Base-by-base conservation (phyloP, 192 early-diverging fungal species). In the Gaertneriomyces sp. region DNA sequence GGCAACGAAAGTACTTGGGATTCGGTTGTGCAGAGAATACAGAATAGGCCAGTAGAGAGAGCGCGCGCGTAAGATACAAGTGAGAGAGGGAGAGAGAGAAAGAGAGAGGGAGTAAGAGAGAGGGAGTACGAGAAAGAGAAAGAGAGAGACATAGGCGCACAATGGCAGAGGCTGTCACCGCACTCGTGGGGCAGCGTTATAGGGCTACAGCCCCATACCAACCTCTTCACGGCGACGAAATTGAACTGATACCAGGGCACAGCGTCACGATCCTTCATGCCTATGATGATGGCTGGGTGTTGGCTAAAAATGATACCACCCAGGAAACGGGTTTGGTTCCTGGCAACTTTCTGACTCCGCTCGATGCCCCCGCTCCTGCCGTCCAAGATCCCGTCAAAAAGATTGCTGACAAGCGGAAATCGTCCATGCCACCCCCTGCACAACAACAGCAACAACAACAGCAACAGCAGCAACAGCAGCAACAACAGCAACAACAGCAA, bases 281-380 rank as follows among this genome's bases (percentile, higher is more conserved):
- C 19, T 56, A 56, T 9, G 54, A 56, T 39, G 54, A 56, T 56
- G 76, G 73, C 8, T 77, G 76, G 76, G 64, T 63, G 17, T 38
- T 69, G 4, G 73, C 69, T 8, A 46, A 63, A 5, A 77, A 77
- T 51, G 52, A 74, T 17, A 59, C 42, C 8, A 77, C 73, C 11
- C 43, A 65, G 16, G 69, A 19, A 20, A 62, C 16, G 2, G 76
- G 76, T 33, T 58, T 77, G 43, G 33, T 77, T 0, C 76, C 76
- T 10, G 39, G 39, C 49, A 77, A 77, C 69, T 77, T 77, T 61
- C 52, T 76, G n/a, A 58, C 55, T 45, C 59, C 60, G 7, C 14
- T 69, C 9, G 67, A 68, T 49, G 67, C 67, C 0, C 66, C 66
- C 11, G 66, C 58, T 20, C 45, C 58, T 11, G 10, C 12, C 5